A percentile compares a stretch with the other conserved stretches of the same genome.
These are phyloP conservation scores for Patellaria atrata DNA, from an alignment of 495 filamentous ascomycete species.

Conservation along the genomic window DNA sequence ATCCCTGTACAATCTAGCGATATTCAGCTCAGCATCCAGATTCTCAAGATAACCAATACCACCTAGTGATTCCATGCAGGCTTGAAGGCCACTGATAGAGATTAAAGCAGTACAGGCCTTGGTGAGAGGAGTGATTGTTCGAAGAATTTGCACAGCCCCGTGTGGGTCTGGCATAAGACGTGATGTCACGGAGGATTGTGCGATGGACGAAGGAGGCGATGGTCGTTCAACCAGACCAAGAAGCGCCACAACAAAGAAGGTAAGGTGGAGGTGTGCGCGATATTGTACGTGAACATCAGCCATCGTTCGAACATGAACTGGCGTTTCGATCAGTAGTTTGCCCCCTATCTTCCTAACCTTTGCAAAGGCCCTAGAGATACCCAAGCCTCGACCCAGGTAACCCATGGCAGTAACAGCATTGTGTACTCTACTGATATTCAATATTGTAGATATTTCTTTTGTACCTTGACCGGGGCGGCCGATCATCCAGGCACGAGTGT, in stretches of 20 bases:
- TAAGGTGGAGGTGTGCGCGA: slow-evolving; percentile 43
- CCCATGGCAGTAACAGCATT: slow-evolving; percentile 43
- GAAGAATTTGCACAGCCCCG: slow-evolving; percentile 31
- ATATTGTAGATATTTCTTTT: slow-evolving; percentile 46
- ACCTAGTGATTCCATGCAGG: slow-evolving; percentile 56
- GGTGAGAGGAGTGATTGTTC: slow-evolving; percentile 47
- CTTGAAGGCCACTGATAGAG: slow-evolving; percentile 39
- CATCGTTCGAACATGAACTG: slow-evolving; percentile 47
- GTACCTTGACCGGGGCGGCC: slow-evolving; percentile 50
- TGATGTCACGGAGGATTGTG: slow-evolving; percentile 1
- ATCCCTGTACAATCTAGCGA: slow-evolving; percentile 51
- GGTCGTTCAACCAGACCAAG: slow-evolving; percentile 38
- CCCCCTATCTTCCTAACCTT: slow-evolving; percentile 37
- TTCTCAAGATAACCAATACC: slow-evolving; percentile 65
- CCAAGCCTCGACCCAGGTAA: slow-evolving; percentile 45
- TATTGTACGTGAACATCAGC: slow-evolving; percentile 40
- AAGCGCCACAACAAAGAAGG: slow-evolving; percentile 45
- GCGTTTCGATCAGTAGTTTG: slow-evolving; percentile 35
- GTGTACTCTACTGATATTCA: slow-evolving; percentile 57
- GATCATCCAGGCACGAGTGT: slow-evolving; percentile 48
- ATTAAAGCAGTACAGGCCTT: slow-evolving; percentile 50
- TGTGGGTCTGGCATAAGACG: not conserved
- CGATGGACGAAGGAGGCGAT: slow-evolving; percentile 7
- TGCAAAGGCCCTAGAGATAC: slow-evolving; percentile 44
- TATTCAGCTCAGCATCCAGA: slow-evolving; percentile 45